Conservation (phyloP, 1,139 yeast genomes). For the Yamadazyma oceani region DNA sequence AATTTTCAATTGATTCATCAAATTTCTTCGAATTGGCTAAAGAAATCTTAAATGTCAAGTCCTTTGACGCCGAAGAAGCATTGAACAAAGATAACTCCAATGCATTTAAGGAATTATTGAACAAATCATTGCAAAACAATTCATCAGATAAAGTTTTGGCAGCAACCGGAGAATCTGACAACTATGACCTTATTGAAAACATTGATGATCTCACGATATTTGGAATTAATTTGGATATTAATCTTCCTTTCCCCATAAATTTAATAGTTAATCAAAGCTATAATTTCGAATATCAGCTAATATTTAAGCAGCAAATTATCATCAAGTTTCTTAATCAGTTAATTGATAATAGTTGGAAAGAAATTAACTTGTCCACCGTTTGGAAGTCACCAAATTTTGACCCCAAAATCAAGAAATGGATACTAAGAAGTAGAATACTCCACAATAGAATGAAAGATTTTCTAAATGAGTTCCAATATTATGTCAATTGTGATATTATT, state of each 20-base stretch:
- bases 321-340: conserved; percentile 61
- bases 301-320: conserved; percentile 70
- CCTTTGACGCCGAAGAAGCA: conserved; percentile 60
- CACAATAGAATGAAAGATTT: conserved; percentile 66
- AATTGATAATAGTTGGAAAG: conserved; percentile 71
- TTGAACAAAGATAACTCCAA: conserved; percentile 36
- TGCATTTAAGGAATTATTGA: conserved; percentile 36
- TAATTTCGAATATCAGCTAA: conserved; percentile 74
- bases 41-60: conserved; percentile 62
- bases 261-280: conserved; percentile 70
- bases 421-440: conserved; percentile 53
- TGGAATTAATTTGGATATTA: conserved; percentile 60
- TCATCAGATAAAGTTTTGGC: conserved; percentile 12
- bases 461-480: conserved; percentile 54
- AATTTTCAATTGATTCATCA: conserved; percentile 32
- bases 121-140: conserved; percentile 30
- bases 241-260: conserved; percentile 84
- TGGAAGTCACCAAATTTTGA: conserved; percentile 59
- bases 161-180: background rate
- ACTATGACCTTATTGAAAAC: conserved; percentile 46
- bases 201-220: conserved; percentile 35
- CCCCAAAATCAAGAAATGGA: conserved; percentile 52
- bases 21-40: conserved; percentile 60
- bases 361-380: conserved; percentile 60
- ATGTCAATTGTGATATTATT: conserved; percentile 60